Percentiles rank a stretch among this genome's conserved stretches.
Evolutionary conservation across 164 flowering plant genomes (phyloP).

Genomic region (Annona squamosa): DNA sequence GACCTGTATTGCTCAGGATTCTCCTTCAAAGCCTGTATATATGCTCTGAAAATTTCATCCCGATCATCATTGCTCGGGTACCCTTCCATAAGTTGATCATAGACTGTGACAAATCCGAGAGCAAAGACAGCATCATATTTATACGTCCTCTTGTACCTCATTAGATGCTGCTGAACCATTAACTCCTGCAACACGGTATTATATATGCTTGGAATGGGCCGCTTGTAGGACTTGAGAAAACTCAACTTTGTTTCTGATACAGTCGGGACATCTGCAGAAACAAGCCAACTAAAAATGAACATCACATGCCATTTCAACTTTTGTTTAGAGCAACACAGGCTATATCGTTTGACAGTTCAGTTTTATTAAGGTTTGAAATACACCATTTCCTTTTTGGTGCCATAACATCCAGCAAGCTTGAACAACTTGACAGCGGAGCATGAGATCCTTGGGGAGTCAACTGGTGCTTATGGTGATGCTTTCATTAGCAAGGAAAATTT

Average conservation of each 20-base stretch:
- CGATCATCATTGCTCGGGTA: conserved; percentile 82
- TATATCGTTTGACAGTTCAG: no score
- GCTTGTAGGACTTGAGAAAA: conserved; percentile 73
- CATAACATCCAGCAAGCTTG: background rate
- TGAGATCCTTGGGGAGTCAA: background rate
- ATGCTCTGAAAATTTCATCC: conserved; percentile 73
- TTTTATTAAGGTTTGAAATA: background rate
- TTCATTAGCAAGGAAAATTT: background rate
- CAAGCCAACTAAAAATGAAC: background rate
- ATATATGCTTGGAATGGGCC: conserved; percentile 90
- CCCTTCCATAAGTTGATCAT: conserved; percentile 93
- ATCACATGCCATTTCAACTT: background rate
- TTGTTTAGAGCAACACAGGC: background rate
- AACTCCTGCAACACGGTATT: conserved; percentile 84
- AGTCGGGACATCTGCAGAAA: conserved; percentile 57
- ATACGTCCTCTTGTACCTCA: conserved; percentile 69
- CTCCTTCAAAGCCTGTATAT: conserved; percentile 73
- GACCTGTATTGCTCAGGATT: conserved; percentile 89
- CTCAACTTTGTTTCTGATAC: conserved; percentile 80
- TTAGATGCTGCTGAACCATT: conserved; percentile 88
- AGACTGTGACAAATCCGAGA: conserved; percentile 93
- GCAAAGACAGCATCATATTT: conserved; percentile 88
- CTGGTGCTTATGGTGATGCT: background rate
- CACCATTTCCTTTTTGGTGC: background rate
- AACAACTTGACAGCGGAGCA: background rate